Percentiles rank a stretch among this genome's conserved stretches.
Conservation (phyloP, 192 early-diverging fungal genomes). For the Podila verticillata region DNA sequence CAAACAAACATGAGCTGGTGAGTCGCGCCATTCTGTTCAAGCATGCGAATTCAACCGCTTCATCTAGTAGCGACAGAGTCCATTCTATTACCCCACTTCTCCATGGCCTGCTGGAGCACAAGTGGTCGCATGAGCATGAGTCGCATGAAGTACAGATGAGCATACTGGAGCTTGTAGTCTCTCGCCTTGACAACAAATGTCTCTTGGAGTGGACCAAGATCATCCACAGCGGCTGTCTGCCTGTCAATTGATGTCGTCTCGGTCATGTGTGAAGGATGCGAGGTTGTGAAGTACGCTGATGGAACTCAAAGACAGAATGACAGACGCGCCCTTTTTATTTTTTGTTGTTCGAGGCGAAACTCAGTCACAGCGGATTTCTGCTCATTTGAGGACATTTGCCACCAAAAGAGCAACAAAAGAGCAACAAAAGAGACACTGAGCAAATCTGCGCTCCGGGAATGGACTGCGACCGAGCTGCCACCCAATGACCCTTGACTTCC, state of each 20-base stretch:
- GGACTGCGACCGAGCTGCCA: not conserved
- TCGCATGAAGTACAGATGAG: constrained; percentile 85
- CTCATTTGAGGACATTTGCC: not conserved
- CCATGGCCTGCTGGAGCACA: constrained; percentile 65
- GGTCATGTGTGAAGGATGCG: constrained; percentile 10
- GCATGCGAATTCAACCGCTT: not conserved
- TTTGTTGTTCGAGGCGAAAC: constrained; percentile 3
- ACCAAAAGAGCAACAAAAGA: not conserved
- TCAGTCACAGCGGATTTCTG: not conserved
- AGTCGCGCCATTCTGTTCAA: not conserved
- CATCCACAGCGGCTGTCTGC: constrained; percentile 26
- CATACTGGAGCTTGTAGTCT: constrained; percentile 84
- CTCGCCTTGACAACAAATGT: constrained; percentile 69
- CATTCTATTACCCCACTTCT: constrained; percentile 58
- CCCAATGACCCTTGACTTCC: not conserved
- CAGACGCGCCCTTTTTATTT: constrained; percentile 3
- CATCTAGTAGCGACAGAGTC: not conserved
- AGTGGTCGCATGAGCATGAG: constrained; percentile 69
- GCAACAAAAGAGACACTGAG: too few relatives aligned
- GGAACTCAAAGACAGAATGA: not conserved
- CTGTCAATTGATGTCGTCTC: constrained; percentile 20
- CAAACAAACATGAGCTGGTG: not conserved
- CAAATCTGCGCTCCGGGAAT: too few relatives aligned
- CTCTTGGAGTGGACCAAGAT: constrained; percentile 33
- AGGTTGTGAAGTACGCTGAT: not conserved